Evolutionary conservation across 1,284 basidiomycete genomes (phyloP).

Genomic region (Malassezia arunalokei): DNA sequence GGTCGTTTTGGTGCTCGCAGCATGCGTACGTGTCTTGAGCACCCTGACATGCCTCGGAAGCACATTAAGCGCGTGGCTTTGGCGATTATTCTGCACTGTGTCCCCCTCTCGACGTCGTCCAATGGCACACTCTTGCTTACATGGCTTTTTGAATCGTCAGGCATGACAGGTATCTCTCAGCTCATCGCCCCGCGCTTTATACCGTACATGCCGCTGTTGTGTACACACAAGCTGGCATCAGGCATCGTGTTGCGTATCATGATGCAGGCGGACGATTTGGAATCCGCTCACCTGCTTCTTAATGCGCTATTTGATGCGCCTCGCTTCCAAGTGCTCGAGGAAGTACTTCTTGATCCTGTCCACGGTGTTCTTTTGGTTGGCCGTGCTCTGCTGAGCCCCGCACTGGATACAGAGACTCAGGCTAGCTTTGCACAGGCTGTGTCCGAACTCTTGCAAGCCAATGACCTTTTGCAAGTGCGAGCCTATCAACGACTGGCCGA

Average conservation of each 20-base stretch:
- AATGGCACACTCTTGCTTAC: conserved; percentile 90
- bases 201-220: conserved; percentile 85
- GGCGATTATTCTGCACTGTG: conserved; percentile 88
- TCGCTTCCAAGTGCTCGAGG: conserved; percentile 74
- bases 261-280: conserved; percentile 43
- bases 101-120: conserved; percentile 90
- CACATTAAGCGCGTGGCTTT: conserved; percentile 73
- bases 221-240: conserved; percentile 93
- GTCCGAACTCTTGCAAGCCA: conserved; percentile 22
- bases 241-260: conserved; percentile 68
- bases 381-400: conserved; percentile 52
- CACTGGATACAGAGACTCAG: conserved; percentile 62
- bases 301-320: conserved; percentile 50
- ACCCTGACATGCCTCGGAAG: conserved; percentile 55
- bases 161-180: conserved; percentile 80
- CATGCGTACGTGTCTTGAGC: conserved; percentile 92
- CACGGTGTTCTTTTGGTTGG: conserved; percentile 86
- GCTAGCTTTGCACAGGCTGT: conserved; percentile 56
- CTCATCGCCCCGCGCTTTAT: conserved; percentile 86
- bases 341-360: conserved; percentile 57
- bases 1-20: conserved; percentile 92
- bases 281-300: conserved; percentile 40
- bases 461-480: conserved; percentile 36
- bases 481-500: conserved; percentile 82
- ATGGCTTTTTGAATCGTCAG: conserved; percentile 89